These are phyloP conservation scores for Trichoderma gamsii DNA, from an alignment of 495 filamentous ascomycete genomes.

Conservation along the genomic window DNA sequence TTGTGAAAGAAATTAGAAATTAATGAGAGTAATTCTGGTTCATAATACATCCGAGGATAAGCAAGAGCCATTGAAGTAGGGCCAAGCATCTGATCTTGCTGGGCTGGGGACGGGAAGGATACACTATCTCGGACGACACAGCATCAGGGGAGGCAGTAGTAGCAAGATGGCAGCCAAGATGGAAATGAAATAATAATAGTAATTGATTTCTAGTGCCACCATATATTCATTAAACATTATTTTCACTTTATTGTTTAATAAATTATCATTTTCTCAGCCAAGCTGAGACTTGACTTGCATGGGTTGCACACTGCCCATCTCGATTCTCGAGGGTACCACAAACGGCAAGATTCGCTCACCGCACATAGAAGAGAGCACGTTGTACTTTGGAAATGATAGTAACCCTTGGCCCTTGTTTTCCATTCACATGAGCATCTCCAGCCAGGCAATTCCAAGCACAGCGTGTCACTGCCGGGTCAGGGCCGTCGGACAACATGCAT, in stretches of 20 bases:
- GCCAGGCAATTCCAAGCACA: neutral
- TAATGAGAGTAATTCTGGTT: neutral
- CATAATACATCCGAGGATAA: neutral
- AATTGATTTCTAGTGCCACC: neutral
- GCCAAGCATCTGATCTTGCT: neutral
- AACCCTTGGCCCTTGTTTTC: neutral
- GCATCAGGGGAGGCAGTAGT: constrained; percentile 4
- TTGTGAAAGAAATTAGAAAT: neutral
- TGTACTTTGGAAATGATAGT: neutral
- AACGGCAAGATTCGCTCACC: neutral
- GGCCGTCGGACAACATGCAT: neutral
- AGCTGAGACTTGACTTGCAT: neutral
- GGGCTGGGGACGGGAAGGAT: neutral
- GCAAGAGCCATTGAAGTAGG: neutral
- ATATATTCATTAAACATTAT: neutral
- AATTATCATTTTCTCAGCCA: neutral
- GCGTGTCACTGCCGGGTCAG: neutral
- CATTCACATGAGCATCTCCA: neutral
- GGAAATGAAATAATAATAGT: neutral
- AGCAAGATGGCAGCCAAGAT: neutral
- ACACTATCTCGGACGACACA: constrained; percentile 7
- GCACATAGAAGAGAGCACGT: neutral
- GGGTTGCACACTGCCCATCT: neutral
- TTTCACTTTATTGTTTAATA: neutral
- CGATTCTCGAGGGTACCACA: neutral